Conservation (phyloP, 2,329 filamentous ascomycete genomes). For the Stylonectria norvegica region DNA sequence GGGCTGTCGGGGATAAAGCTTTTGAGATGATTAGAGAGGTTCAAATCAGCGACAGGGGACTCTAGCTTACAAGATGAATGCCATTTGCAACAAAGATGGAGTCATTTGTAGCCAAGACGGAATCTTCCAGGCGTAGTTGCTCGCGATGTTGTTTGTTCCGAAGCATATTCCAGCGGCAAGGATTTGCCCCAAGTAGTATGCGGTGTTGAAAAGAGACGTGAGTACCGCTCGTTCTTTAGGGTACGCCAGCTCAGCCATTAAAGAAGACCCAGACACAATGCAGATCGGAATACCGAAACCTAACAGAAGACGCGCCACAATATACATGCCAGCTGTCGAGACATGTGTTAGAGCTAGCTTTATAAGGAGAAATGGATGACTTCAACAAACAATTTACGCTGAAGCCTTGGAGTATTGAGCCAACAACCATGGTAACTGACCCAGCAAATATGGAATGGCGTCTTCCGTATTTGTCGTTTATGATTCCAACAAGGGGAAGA, state of each 20-base stretch:
- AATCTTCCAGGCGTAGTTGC: conserved; percentile 6
- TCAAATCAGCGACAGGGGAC: not conserved
- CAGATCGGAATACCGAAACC: conserved; percentile 59
- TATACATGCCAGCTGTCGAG: conserved; percentile 58
- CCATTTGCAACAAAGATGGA: conserved; percentile 6
- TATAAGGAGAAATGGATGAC: not conserved
- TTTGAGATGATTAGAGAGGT: not conserved
- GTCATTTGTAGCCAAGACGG: conserved; percentile 7
- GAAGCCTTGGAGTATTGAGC: conserved; percentile 53
- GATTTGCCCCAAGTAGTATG: conserved; percentile 7
- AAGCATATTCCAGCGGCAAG: conserved; percentile 7
- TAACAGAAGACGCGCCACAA: conserved; percentile 56
- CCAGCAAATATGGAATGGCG: conserved; percentile 56
- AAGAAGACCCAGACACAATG: conserved; percentile 55
- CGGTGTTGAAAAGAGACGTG: conserved; percentile 8
- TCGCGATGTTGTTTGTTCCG: conserved; percentile 7
- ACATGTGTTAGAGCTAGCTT: not conserved
- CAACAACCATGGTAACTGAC: conserved; percentile 51
- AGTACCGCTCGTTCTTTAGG: conserved; percentile 59
- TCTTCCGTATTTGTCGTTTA: conserved; percentile 54
- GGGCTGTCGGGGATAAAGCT: conserved; percentile 9
- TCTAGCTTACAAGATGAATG: not conserved
- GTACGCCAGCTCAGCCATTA: conserved; percentile 59
- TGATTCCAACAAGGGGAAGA: conserved; percentile 53
- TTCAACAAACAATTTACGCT: conserved; percentile 41